Evolutionary conservation across 768 basidiomycete species (phyloP).

Genomic region (Tulasnella sp.): DNA sequence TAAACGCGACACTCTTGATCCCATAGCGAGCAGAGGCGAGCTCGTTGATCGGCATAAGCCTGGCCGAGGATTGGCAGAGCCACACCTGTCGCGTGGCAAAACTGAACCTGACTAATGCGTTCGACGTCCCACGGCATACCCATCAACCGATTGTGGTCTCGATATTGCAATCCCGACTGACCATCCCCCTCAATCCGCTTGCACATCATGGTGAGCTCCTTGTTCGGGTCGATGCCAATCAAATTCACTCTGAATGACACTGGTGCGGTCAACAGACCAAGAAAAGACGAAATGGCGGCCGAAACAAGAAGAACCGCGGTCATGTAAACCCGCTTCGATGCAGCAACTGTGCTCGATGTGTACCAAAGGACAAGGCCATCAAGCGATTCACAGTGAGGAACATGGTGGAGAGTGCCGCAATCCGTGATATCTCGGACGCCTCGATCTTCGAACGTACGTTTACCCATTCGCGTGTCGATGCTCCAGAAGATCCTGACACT

Average conservation of each 20-base stretch:
- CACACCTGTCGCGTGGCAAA: not conserved
- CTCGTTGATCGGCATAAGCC: not conserved
- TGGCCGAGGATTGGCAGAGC: not conserved
- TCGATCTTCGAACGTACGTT: constrained; percentile 78
- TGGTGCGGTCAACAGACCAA: constrained; percentile 59
- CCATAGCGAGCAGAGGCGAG: not conserved
- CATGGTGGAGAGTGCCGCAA: constrained; percentile 99
- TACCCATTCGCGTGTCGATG: not conserved
- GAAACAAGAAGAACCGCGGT: constrained; percentile 99
- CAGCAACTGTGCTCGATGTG: constrained; percentile 98
- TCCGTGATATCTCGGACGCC: constrained; percentile 94
- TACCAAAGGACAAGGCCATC: constrained; percentile 99
- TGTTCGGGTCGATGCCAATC: not conserved
- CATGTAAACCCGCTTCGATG: constrained; percentile 92
- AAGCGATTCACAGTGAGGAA: constrained; percentile 99
- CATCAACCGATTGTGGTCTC: not conserved
- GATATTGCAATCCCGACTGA: not conserved
- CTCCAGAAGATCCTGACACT: not conserved
- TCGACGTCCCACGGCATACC: not conserved
- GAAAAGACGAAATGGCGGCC: constrained; percentile 98
- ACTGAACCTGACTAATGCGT: not conserved
- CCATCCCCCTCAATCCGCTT: not conserved
- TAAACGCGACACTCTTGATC: not conserved
- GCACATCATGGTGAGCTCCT: constrained; percentile 1
- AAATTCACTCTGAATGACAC: not conserved